phyloP scores from a whole-genome alignment of 225 moss, liverwort and hornwort species.

The Polytrichum commune region DNA sequence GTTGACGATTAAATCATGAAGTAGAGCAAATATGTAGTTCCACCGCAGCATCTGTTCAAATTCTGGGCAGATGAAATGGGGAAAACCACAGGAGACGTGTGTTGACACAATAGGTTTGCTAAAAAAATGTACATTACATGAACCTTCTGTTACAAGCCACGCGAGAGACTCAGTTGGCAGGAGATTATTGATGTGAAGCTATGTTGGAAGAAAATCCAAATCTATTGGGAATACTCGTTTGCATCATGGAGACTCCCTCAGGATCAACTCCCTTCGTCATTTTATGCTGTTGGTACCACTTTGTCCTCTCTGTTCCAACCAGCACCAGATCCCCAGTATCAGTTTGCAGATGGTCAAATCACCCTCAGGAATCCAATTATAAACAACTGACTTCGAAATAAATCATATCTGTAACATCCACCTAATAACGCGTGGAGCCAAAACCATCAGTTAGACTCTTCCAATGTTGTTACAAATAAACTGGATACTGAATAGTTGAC shows the following conservation, averaged over 20 bases:
- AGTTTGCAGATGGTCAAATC: neutral
- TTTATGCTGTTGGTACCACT: slow-evolving; percentile 69
- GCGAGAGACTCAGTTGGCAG: neutral
- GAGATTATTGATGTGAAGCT: slow-evolving; percentile 32
- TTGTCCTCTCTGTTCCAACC: slow-evolving; percentile 54
- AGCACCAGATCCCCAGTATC: slow-evolving; percentile 19
- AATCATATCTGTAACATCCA: neutral
- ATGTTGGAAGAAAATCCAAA: slow-evolving; percentile 67
- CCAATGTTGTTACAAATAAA: no score
- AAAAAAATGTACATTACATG: neutral
- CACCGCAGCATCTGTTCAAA: no score
- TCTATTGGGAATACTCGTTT: slow-evolving; percentile 43
- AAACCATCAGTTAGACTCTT: no score
- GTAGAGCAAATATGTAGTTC: no score
- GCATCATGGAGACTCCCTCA: slow-evolving; percentile 62
- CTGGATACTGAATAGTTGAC: no score
- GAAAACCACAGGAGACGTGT: no score
- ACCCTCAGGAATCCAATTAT: neutral
- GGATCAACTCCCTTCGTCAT: slow-evolving; percentile 51
- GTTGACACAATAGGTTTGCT: no score
- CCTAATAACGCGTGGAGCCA: no score
- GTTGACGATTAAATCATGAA: no score
- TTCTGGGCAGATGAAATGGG: no score
- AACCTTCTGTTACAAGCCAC: neutral
- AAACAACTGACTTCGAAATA: neutral